These are phyloP conservation scores for Chloris gayana DNA, from an alignment of 176 grass and related monocot genomes.

Conservation along the genomic window DNA sequence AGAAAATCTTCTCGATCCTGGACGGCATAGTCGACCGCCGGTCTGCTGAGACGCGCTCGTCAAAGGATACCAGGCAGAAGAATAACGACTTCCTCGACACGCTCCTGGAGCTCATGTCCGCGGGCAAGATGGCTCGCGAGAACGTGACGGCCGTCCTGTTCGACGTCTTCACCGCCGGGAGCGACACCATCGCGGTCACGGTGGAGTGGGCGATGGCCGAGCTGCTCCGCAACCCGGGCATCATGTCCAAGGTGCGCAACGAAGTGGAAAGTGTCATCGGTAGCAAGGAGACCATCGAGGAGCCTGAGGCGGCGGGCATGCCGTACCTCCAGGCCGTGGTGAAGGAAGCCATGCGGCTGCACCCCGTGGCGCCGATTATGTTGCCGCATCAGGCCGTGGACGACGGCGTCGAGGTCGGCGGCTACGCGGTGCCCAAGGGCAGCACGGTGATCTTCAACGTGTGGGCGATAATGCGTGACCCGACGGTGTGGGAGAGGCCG, in stretches of 20 bases:
- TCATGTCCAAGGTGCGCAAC: constrained; percentile 31
- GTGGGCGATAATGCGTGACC: constrained; percentile 48
- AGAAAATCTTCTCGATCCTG: background rate
- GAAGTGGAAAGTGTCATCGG: constrained; percentile 24
- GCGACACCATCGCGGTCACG: constrained; percentile 23
- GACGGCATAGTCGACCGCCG: constrained; percentile 25
- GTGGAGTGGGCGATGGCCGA: constrained; percentile 56
- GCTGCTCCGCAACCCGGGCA: constrained; percentile 44
- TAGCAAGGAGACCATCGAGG: background rate
- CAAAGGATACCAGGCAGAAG: too few relatives aligned
- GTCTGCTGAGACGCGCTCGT: background rate
- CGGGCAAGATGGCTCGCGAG: constrained; percentile 26
- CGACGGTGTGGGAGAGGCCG: constrained; percentile 38
- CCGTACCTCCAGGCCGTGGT: constrained; percentile 38
- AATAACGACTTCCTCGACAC: constrained; percentile 44
- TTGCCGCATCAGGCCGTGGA: constrained; percentile 34
- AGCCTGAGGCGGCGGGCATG: constrained; percentile 24
- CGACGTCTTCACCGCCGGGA: constrained; percentile 43
- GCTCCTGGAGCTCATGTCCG: constrained; percentile 28
- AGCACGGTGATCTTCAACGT: constrained; percentile 33
- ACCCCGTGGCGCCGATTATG: constrained; percentile 29
- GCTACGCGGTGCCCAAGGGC: constrained; percentile 39
- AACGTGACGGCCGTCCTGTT: constrained; percentile 24
- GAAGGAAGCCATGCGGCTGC: constrained; percentile 55
- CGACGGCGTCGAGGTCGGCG: constrained; percentile 35